Evolutionary conservation across 139 green algal genomes (phyloP).

Genomic region (Diplosphaera chodatii): DNA sequence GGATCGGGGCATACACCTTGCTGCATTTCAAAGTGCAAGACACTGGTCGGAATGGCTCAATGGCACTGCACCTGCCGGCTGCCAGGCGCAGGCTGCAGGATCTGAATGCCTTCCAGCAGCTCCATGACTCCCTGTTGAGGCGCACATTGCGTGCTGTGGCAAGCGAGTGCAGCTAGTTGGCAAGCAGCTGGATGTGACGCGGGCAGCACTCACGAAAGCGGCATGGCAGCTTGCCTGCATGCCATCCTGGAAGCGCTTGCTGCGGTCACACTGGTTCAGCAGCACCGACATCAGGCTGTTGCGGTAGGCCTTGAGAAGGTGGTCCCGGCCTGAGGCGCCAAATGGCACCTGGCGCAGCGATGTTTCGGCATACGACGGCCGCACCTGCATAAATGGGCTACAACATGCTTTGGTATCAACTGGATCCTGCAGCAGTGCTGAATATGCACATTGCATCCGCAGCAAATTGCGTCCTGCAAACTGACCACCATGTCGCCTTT

Average conservation of each 20-base stretch:
- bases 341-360: background rate
- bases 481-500: too few relatives aligned
- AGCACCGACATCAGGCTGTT: constrained; percentile 6
- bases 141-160: too few relatives aligned
- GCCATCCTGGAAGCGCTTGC: constrained; percentile 6
- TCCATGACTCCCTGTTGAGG: background rate
- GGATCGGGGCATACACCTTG: too few relatives aligned
- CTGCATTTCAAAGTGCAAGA: too few relatives aligned
- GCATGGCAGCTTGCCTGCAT: too few relatives aligned
- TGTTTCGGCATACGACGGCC: background rate
- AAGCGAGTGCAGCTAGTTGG: background rate
- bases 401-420: too few relatives aligned
- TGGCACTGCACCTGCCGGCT: background rate
- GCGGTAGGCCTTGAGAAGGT: constrained; percentile 12
- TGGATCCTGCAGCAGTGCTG: too few relatives aligned
- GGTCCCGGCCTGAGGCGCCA: background rate
- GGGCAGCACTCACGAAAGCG: too few relatives aligned
- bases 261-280: constrained; percentile 4
- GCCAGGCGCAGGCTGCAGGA: background rate
- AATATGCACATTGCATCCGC: too few relatives aligned
- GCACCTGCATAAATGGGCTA: too few relatives aligned
- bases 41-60: too few relatives aligned
- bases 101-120: background rate
- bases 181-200: background rate
- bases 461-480: too few relatives aligned